Evolutionary conservation across 2,329 filamentous ascomycete genomes (phyloP), one percentile per base, ranked within the genome.

Genomic region (Cladobotryum protrusum): DNA sequence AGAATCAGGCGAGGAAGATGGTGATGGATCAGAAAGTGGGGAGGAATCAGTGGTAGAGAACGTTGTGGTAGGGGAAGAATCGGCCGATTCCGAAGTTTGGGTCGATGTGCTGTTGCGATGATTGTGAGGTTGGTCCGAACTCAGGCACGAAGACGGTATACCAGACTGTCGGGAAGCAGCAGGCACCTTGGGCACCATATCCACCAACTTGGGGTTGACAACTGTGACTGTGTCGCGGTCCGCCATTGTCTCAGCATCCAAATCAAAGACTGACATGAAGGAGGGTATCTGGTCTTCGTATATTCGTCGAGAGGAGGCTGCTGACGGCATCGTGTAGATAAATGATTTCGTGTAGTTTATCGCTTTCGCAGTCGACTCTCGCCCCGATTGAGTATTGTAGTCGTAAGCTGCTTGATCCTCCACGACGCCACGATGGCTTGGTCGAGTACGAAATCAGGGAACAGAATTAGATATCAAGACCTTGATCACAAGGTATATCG

Each of bases 61-160:
- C 2, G 92, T 96, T 3, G 91, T 96, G 7, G 92, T 97, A 1
- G 93, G 93, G 8, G 92, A 97, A 18, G 92, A 96, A 62, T 96
- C 91, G 39, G 88, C 88, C 1, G 93, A 97, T 56, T 88, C 89
- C 14, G 87, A 88, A 48, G 78, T 78, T 55, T 86, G 85, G 3
- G 86, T 89, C 7, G 85, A 91, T n/a, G 82, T 85, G 70, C 86
- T 89, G 63, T 88, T 81, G 64, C 83, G 78, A 65, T 88, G 86
- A 62, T 85, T 82, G 68, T 89, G 87, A 56, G 73, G 73, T 54
- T 72, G 63, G 58, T 78, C 75, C 3, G 71, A 61, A 32, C 71
- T 63, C 47, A 78, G 60, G 46, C 69, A 62, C 50, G 66, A 63
- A 42, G 73, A 63, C 48, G 67, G 63, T 48, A 75, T 64, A 35